Base-by-base conservation (phyloP, 257 asterid species). In the Petrea volubilis region DNA sequence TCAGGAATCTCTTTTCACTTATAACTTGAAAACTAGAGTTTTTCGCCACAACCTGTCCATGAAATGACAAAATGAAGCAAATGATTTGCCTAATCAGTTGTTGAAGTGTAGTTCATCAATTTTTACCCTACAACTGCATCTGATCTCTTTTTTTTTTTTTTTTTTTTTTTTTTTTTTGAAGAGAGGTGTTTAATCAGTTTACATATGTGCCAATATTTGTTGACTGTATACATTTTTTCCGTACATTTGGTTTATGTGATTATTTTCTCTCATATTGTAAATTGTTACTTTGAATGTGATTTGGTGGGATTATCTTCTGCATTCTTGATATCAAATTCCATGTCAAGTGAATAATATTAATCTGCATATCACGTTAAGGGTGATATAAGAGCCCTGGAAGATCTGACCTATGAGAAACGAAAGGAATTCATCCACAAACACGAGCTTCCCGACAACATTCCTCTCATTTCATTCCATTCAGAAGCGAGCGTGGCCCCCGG, bases 301-400 rank as follows among this genome's bases (percentile, higher is more conserved):
- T 55, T 10, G 60, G n/a, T 23, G 36, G 31, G 3, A 55, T 6
- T 15, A 2, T 20, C 10, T 3, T 52, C 17, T 52, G 4, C 17
- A 10, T 28, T 15, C 41, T 28, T 57, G 43, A 6, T 14, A 57
- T 28, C 21, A 6, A 27, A 33, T 52, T 52, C 10, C 24, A 8
- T 21, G 24, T 17, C 18, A 27, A 25, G 17, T 46, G 57, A 34
- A 36, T 52, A 67, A 33, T 34, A 50, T 55, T 68, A 10, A 20
- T 47, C n/a, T 38, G 8, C 43, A 1, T 34, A 7, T 43, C 24
- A 17, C 47, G 14, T 67, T 6, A 47, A 94, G 99, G 99, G 99
- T 56, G 99, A 94, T 60, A 94, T 94, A 62, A 70, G 83, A 68
- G 84, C 99, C 2, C 78, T 91, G 27, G 99, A 94, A 71, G 98